A percentile compares a stretch with the other conserved stretches of the same genome.
These are phyloP conservation scores for Exophiala calicioides DNA, from an alignment of 2,329 filamentous ascomycete species.

Conservation along the genomic window DNA sequence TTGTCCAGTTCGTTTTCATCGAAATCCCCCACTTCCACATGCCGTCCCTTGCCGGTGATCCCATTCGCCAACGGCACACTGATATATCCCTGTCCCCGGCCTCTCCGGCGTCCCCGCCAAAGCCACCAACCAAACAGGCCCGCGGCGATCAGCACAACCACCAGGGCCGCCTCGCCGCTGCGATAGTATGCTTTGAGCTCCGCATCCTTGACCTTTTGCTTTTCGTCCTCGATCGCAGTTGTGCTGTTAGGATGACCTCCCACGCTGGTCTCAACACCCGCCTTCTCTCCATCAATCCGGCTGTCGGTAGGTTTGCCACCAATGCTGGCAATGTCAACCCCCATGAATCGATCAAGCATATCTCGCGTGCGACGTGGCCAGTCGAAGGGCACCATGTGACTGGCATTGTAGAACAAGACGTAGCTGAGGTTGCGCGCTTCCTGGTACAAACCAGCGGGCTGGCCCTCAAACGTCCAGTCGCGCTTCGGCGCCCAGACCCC, in stretches of 20 bases:
- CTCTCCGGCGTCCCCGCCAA: constrained; percentile 56
- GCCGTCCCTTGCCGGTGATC: constrained; percentile 44
- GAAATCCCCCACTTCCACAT: constrained; percentile 64
- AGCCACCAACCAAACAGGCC: constrained; percentile 72
- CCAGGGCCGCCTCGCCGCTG: constrained; percentile 80
- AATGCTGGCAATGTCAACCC: constrained; percentile 85
- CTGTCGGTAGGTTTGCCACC: constrained; percentile 78
- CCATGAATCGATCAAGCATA: constrained; percentile 97
- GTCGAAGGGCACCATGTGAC: constrained; percentile 98
- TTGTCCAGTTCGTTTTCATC: constrained; percentile 63
- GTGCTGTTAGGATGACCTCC: constrained; percentile 72
- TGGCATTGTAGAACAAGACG: constrained; percentile 90
- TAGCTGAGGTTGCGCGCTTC: constrained; percentile 94
- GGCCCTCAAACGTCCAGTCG: constrained; percentile 90
- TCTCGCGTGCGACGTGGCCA: constrained; percentile 82
- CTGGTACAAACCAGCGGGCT: constrained; percentile 88
- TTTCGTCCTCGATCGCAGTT: constrained; percentile 65
- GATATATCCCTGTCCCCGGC: constrained; percentile 48
- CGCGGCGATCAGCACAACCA: constrained; percentile 75
- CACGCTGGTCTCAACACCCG: constrained; percentile 69
- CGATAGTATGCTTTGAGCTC: constrained; percentile 88
- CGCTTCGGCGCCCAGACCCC: constrained; percentile 89
- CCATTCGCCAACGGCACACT: constrained; percentile 31
- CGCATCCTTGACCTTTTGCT: constrained; percentile 75
- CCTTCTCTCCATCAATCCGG: constrained; percentile 80